Evolutionary conservation across 2,329 filamentous ascomycete species (phyloP), one percentile per base, ranked within the genome.

Genomic region (Fusarium incarnatum): DNA sequence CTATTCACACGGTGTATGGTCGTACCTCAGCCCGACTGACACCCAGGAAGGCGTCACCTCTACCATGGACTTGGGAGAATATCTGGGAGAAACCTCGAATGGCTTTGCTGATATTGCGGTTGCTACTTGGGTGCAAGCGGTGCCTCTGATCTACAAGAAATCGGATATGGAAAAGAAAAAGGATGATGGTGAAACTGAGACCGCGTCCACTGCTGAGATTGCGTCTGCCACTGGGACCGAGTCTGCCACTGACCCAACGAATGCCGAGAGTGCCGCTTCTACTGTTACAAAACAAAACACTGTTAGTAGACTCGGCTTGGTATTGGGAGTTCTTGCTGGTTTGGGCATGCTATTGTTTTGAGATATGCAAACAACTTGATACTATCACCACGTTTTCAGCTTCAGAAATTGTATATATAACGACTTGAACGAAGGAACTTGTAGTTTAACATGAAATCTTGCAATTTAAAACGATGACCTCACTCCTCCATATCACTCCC

Each of bases 71-170:
- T 48, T 48, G n/a, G 46, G 12, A 12, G 27, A 11, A 7, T 3
- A 1, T n/a, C 6, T 13, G 15, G 12, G 7, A 32, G 22, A 34
- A 16, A 54, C 64, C 1, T 13, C 30, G 2, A 15, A 44, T 12
- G 9, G 2, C 0, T 13, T 22, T 2, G 16, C 22, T 6, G 8
- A 13, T 6, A 28, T 56, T 6, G 53, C 49, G 4, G 22, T 67
- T 18, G 59, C 49, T 8, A 64, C 66, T 15, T 53, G 15, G 10
- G 20, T 45, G 1, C 49, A 42, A 1, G 64, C n/a, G 0, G 25
- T 68, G 1, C 27, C 45, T 9, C 27, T 68, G 15, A 18, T 68
- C 10, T 41, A 60, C 13, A 52, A 46, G 7, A 13, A 65, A 30
- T 49, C 37, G 9, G 66, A 65, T 22, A 2, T 65, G 2, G 55